phyloP scores from a whole-genome alignment of 139 green algal genomes.

The Axilococcus clingmanii region DNA sequence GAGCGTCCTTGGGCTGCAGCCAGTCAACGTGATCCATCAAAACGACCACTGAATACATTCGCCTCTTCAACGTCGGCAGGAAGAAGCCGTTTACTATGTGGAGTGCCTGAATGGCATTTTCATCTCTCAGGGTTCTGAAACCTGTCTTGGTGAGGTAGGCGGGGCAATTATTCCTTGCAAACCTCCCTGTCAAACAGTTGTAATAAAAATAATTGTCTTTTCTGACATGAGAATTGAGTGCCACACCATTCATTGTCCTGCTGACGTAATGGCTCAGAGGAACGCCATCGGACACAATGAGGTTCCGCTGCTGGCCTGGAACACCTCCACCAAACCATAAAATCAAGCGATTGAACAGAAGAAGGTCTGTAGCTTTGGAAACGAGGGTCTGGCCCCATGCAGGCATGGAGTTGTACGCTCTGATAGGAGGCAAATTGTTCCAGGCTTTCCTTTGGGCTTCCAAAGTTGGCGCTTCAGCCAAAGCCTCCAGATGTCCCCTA shows the following conservation, averaged over 20 bases:
- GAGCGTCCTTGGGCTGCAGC: constrained; percentile 47
- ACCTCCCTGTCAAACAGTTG: constrained; percentile 79
- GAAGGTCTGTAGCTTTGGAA: constrained; percentile 34
- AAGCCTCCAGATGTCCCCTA: constrained; percentile 28
- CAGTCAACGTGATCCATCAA: constrained; percentile 99
- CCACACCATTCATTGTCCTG: constrained; percentile 72
- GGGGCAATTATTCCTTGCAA: constrained; percentile 89
- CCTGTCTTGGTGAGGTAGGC: constrained; percentile 70
- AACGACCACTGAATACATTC: constrained; percentile 94
- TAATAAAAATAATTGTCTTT: constrained; percentile 97
- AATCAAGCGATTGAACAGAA: constrained; percentile 65
- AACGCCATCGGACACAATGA: constrained; percentile 82
- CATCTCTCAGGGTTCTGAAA: constrained; percentile 69
- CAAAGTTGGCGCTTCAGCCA: constrained; percentile 71
- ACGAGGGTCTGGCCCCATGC: constrained; percentile 55
- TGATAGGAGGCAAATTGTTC: constrained; percentile 59
- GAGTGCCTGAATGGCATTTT: constrained; percentile 57
- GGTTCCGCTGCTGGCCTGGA: constrained; percentile 83
- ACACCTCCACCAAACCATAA: constrained; percentile 92
- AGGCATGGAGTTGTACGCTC: constrained; percentile 50
- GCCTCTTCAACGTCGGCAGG: constrained; percentile 68
- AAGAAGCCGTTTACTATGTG: constrained; percentile 78
- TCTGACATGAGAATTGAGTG: constrained; percentile 46
- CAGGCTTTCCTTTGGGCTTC: constrained; percentile 68
- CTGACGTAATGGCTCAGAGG: constrained; percentile 81